Base-by-base conservation (phyloP, 306 rosid species). In the Gillenia trifoliata region DNA sequence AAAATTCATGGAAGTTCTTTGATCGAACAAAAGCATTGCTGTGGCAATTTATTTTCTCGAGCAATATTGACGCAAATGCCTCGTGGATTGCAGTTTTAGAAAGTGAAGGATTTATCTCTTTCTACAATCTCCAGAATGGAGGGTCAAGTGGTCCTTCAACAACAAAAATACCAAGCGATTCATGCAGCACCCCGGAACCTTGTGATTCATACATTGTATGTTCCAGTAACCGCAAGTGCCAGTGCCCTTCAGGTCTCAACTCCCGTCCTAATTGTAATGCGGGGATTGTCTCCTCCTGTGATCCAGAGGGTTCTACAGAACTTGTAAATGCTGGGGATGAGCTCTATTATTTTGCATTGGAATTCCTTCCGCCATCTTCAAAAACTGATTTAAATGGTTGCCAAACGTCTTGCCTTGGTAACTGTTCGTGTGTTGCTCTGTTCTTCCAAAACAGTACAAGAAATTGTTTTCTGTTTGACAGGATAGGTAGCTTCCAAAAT, bases 1-100 rank as follows among this genome's bases (percentile, higher is more conserved):
- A 56, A n/a, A 94, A 89, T 67, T 94, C 99, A 0, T 94, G 99
- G 99, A 90, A 80, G 49, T 86, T 92, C 77, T 94, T 87, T 78
- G 95, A 87, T 73, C 68, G 80, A 26, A 77, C 65, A 56, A 87
- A 83, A n/a, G 86, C 66, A n/a, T 72, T 90, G 73, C 79, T 87
- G 6, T 90, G 91, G 96, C 96, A 88, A 40, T 87, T 92, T 64
- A 82, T 79, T 73, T 73, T 93, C 78, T 75, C 93, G 6, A 45
- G 7, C 49, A 59, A 31, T 68, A 13, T 12, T 10, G 86, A 70
- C 76, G 29, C 47, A 23, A 90, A 90, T 73, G 81, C 73, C 20
- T 88, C 93, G 65, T 91, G 97, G 97, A 54, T 81, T 74, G 95
- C 93, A 12, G 90, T 87, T 76, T 71, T 94, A 79, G 92, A 96